A percentile compares a stretch with the other conserved stretches of the same genome.
Evolutionary conservation across 2,329 filamentous ascomycete species (phyloP).

Genomic region (Colletotrichum liaoningense): DNA sequence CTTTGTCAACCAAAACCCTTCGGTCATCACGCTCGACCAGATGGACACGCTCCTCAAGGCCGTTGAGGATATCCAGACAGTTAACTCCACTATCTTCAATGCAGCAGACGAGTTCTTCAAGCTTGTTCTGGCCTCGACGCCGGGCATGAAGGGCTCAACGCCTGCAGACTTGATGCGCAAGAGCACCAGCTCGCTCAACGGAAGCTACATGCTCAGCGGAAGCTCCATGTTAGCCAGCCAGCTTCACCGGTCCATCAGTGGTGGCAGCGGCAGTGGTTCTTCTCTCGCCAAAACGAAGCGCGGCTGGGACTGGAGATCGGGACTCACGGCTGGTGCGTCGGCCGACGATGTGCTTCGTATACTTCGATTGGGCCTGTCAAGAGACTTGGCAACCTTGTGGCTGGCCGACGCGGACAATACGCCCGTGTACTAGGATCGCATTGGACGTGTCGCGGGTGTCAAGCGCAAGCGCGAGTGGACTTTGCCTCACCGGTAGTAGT

Average conservation of each 20-base stretch:
- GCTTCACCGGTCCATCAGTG: constrained; percentile 69
- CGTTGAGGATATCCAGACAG: constrained; percentile 83
- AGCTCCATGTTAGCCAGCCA: constrained; percentile 77
- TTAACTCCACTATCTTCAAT: constrained; percentile 76
- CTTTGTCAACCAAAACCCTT: constrained; percentile 71
- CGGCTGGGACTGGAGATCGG: constrained; percentile 83
- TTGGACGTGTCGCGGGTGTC: constrained; percentile 27
- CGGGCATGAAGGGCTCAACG: constrained; percentile 70
- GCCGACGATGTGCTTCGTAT: constrained; percentile 79
- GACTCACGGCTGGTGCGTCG: constrained; percentile 75
- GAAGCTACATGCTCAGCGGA: constrained; percentile 76
- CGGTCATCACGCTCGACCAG: constrained; percentile 75
- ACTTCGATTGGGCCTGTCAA: constrained; percentile 78
- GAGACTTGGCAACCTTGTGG: constrained; percentile 79
- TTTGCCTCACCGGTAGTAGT: neutral
- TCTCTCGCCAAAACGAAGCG: constrained; percentile 57
- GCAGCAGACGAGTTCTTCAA: constrained; percentile 84
- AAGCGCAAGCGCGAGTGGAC: constrained; percentile 26
- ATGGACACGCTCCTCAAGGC: constrained; percentile 81
- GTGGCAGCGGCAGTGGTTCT: constrained; percentile 56
- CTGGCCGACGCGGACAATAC: constrained; percentile 72
- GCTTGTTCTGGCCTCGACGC: constrained; percentile 78
- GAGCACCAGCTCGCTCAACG: constrained; percentile 65
- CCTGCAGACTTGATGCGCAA: constrained; percentile 71
- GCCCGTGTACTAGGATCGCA: constrained; percentile 50